These are phyloP conservation scores for Lasiodiplodia gonubiensis DNA, from an alignment of 2,329 filamentous ascomycete species.

Conservation along the genomic window DNA sequence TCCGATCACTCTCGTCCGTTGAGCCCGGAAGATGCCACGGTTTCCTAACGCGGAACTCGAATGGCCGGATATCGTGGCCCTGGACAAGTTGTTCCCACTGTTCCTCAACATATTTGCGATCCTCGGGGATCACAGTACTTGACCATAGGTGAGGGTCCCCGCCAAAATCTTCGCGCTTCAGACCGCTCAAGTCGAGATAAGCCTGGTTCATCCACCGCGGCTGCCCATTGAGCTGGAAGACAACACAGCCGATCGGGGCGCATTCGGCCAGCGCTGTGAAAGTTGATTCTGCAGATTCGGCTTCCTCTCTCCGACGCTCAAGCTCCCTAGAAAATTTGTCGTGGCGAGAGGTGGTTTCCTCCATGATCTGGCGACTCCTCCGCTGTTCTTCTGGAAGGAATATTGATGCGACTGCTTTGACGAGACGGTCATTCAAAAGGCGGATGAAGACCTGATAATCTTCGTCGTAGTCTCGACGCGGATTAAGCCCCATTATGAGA, in stretches of 20 bases:
- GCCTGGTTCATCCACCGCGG: constrained; percentile 29
- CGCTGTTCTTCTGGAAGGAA: constrained; percentile 24
- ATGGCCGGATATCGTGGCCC: constrained; percentile 6
- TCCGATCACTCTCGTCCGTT: not conserved
- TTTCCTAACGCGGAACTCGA: constrained; percentile 23
- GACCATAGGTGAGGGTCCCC: not conserved
- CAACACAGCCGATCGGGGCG: constrained; percentile 24
- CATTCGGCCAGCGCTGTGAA: constrained; percentile 22
- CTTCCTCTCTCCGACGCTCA: constrained; percentile 19
- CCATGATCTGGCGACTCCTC: constrained; percentile 11
- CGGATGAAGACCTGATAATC: constrained; percentile 26
- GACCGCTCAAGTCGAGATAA: constrained; percentile 25
- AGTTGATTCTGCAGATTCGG: constrained; percentile 9
- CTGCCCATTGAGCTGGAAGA: constrained; percentile 26
- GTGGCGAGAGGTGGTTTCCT: constrained; percentile 18
- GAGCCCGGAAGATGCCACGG: not conserved
- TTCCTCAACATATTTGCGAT: constrained; percentile 19
- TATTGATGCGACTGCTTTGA: constrained; percentile 26
- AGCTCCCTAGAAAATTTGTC: constrained; percentile 18
- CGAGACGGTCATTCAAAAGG: constrained; percentile 25
- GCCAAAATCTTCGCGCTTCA: constrained; percentile 14
- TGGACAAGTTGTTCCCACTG: constrained; percentile 15
- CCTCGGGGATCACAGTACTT: constrained; percentile 15
- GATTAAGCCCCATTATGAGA: constrained; percentile 21
- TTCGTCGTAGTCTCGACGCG: constrained; percentile 24